Base-by-base conservation (phyloP, 768 basidiomycete genomes). In the Mycena vitilis region DNA sequence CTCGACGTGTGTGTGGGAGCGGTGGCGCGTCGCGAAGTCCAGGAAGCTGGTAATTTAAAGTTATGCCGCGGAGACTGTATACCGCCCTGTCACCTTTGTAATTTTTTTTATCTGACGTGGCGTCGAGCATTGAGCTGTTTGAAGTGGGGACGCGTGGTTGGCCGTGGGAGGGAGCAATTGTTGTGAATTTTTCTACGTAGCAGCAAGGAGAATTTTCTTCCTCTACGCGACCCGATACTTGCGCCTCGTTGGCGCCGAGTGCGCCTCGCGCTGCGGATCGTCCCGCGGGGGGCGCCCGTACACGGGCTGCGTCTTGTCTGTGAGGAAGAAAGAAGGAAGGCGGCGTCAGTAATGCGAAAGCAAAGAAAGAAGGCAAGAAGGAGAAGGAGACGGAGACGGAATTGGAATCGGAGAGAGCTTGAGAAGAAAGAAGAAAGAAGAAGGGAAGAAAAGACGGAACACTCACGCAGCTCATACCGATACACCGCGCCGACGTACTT, bases 401-500 rank as follows among this genome's bases (percentile, higher is more conserved):
- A n/a, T n/a, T n/a, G n/a, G n/a, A n/a, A n/a, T n/a, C n/a, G n/a
- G n/a, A n/a, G n/a, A n/a, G n/a, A n/a, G n/a, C n/a, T n/a, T n/a
- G n/a, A n/a, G n/a, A n/a, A 42, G 10, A 2, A 42, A 42, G 10
- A 2, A 52, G 67, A 52, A 71, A 58, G 51, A 37, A 62, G 56
- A 34, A 7, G 22, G 25, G 65, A n/a, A 22, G 56, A 49, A 22
- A 68, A 67, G 73, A 61, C 55, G 44, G 23, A 54, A 45, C 70
- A 88, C 93, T 80, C 75, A 92, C 95, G 84, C 67, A 95, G 80
- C 40, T 90, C 79, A 70, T 89, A 85, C 67, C 75, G 73, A 80
- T 95, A 93, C 65, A 95, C 89, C 73, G 72, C 75, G 11, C 82
- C 84, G 16, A 94, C 92, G 11, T 83, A 79, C 71, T 85, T 80